A percentile compares a stretch with the other conserved stretches of the same genome.
These are phyloP conservation scores for Paraphysoderma sedebokerense DNA, from an alignment of 371 early-diverging fungal genomes.

Conservation along the genomic window DNA sequence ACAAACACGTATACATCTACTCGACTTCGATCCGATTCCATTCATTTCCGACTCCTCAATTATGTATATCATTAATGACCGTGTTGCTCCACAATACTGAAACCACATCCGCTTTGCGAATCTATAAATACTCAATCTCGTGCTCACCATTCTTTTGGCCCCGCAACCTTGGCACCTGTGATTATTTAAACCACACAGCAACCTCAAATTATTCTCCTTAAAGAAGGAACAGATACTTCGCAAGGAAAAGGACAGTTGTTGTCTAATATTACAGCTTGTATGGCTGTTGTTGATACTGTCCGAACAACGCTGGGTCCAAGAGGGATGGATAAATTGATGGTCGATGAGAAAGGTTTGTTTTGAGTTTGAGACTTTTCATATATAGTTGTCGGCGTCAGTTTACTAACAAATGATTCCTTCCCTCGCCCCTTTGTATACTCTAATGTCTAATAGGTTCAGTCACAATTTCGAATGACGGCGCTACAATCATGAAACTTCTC, in stretches of 20 bases:
- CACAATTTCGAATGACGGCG: constrained; percentile 99
- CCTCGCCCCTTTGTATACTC: neutral
- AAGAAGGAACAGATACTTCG: constrained; percentile 97
- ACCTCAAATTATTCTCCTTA: constrained; percentile 95
- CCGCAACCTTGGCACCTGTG: no score
- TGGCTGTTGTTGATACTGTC: constrained; percentile 89
- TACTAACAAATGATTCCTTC: neutral
- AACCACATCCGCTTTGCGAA: no score
- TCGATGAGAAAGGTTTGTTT: constrained; percentile 62
- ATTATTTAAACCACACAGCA: no score
- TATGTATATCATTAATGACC: no score
- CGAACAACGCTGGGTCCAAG: constrained; percentile 98
- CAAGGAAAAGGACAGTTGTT: constrained; percentile 97
- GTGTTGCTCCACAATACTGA: no score
- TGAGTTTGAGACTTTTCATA: neutral
- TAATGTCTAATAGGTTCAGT: constrained; percentile 43
- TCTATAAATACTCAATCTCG: no score
- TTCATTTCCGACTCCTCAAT: no score
- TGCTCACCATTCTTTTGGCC: no score
- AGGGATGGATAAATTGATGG: constrained; percentile 99
- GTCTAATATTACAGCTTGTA: constrained; percentile 94
- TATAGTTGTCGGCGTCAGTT: neutral
- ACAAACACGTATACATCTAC: no score
- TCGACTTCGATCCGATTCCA: no score
- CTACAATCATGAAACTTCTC: constrained; percentile 96